Evolutionary conservation across 345 rosid genomes (phyloP).

Genomic region (Populus tremula): DNA sequence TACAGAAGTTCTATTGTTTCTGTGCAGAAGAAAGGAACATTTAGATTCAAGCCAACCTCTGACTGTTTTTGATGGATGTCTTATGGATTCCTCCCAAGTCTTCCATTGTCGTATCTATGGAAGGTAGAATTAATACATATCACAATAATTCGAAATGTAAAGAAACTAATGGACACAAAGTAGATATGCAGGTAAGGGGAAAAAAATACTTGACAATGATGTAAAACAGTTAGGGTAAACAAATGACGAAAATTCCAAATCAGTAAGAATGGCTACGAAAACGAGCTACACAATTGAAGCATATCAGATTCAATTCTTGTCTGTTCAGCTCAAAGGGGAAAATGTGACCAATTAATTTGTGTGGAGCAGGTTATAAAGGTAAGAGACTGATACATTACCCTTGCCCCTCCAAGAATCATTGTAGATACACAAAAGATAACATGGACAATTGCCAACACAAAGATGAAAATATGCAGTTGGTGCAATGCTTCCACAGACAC

Average conservation of each 20-base stretch:
- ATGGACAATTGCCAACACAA: constrained; percentile 80
- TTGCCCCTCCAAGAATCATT: constrained; percentile 71
- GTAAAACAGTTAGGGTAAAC: no score
- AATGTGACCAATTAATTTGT: background rate
- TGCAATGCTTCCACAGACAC: constrained; percentile 75
- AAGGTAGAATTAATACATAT: background rate
- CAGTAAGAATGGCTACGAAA: no score
- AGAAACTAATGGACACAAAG: no score
- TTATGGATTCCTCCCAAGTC: constrained; percentile 53
- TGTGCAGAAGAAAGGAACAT: background rate
- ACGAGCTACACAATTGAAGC: no score
- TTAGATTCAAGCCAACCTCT: constrained; percentile 15
- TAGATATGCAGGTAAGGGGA: no score
- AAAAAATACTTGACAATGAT: no score
- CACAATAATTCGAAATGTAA: no score
- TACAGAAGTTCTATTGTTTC: background rate
- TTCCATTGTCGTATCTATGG: constrained; percentile 76
- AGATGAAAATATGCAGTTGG: constrained; percentile 84
- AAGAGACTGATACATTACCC: constrained; percentile 40
- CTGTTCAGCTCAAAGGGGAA: background rate
- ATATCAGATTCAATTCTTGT: background rate
- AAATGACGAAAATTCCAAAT: no score
- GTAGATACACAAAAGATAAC: constrained; percentile 71
- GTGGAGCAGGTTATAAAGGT: background rate
- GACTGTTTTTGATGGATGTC: background rate